A percentile compares a stretch with the other conserved stretches of the same genome.
These are phyloP conservation scores for Solanum tarijense DNA, from an alignment of 257 asterid species.

Conservation along the genomic window DNA sequence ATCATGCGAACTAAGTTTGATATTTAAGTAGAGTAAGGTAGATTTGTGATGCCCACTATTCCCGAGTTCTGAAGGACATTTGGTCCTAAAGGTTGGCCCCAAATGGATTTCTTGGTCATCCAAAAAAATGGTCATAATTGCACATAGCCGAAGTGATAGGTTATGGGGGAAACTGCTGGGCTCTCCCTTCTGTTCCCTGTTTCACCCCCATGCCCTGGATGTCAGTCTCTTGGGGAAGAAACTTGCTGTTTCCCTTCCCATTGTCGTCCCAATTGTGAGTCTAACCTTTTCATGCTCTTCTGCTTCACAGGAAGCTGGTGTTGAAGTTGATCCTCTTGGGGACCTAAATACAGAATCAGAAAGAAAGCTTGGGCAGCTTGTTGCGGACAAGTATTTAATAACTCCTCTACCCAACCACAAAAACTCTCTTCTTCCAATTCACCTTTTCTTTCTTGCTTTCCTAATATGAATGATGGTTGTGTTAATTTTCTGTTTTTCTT, in stretches of 20 bases:
- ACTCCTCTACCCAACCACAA: background rate
- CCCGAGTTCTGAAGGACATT: background rate
- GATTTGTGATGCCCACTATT: background rate
- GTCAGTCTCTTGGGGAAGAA: background rate
- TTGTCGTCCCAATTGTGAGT: background rate
- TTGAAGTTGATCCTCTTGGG: slow-evolving; percentile 79
- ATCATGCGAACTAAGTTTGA: background rate
- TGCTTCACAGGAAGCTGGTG: slow-evolving; percentile 66
- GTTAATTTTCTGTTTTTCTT: background rate
- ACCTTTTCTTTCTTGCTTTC: background rate
- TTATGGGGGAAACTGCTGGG: background rate
- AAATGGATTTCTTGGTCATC: background rate
- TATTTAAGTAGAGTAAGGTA: background rate
- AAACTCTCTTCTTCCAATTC: background rate
- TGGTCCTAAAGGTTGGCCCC: background rate
- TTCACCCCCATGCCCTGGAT: background rate
- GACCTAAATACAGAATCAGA: slow-evolving; percentile 89
- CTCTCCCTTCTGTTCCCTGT: background rate
- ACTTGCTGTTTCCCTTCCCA: background rate
- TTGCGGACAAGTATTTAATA: slow-evolving; percentile 49
- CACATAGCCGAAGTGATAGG: background rate
- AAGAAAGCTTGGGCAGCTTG: slow-evolving; percentile 85
- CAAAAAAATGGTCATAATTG: background rate
- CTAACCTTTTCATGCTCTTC: background rate
- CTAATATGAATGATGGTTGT: background rate